These are phyloP conservation scores for Coelastrella sp. DNA, from an alignment of 139 green algal species.

Conservation along the genomic window DNA sequence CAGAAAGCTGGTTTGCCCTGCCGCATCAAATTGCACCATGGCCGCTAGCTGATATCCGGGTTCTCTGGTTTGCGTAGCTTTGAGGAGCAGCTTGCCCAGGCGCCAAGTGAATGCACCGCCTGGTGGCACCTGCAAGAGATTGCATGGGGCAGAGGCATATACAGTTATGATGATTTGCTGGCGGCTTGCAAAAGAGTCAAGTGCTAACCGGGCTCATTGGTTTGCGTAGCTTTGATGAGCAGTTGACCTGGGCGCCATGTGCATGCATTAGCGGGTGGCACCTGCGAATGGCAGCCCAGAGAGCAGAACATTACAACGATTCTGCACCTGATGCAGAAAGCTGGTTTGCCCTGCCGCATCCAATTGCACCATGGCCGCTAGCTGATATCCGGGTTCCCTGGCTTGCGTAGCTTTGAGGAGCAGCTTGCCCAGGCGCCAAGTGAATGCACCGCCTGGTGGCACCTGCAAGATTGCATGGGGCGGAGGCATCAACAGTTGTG, in stretches of 20 bases:
- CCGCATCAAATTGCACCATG: conserved; percentile 59
- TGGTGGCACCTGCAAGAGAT: conserved; percentile 5
- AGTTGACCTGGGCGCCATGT: too few relatives aligned
- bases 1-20: conserved; percentile 54
- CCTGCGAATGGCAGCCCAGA: too few relatives aligned
- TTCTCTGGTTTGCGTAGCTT: conserved; percentile 7
- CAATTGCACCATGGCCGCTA: conserved; percentile 63
- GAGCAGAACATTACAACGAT: too few relatives aligned
- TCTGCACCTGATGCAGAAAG: too few relatives aligned
- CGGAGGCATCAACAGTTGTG: too few relatives aligned
- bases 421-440: conserved; percentile 49
- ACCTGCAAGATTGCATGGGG: neutral
- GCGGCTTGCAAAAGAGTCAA: neutral
- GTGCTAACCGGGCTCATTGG: too few relatives aligned
- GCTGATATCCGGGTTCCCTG: conserved; percentile 50
- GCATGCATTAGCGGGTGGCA: too few relatives aligned
- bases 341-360: conserved; percentile 41
- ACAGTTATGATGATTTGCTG: too few relatives aligned
- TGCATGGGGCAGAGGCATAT: too few relatives aligned
- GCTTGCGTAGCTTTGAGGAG: conserved; percentile 46
- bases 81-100: conserved; percentile 50
- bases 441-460: conserved; percentile 38
- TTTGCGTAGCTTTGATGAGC: too few relatives aligned
- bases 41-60: conserved; percentile 58
- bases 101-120: conserved; percentile 49